Evolutionary conservation across 352 stramenopile species (phyloP), one percentile per base, ranked within the genome.

Genomic region (Peronospora belbahrii): DNA sequence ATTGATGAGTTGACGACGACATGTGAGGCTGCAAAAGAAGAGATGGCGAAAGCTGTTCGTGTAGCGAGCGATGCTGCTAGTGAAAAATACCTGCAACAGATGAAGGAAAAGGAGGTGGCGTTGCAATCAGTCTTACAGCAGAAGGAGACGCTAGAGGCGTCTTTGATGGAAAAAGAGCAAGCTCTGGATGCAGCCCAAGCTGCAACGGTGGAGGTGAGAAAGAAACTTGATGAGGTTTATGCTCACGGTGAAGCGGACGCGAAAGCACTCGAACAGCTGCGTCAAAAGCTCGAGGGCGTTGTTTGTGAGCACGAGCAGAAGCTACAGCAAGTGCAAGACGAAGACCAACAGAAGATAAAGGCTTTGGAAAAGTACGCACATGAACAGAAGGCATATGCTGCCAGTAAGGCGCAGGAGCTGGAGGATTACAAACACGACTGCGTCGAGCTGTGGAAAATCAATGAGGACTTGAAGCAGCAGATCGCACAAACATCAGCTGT

Each of bases 391-490:
- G 31, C 46, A 2, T 22, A 65, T 28, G 41, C 55, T 9, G 41
- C 46, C 14, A 48, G 72, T 36, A 65, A 82, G 49, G 70, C 53
- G 11, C 71, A 81, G 34, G 68, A 80, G 18, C 56, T 83, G 30
- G 74, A 83, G 15, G 74, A 87, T 42, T 91, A 85, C 54, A 88
- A 86, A 41, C 69, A 88, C 39, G 78, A 90, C 44, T 90, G 78
- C 15, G 70, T 81, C 28, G 67, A 85, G 52, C 48, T 90, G 25
- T 90, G 78, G 78, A 77, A 85, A 28, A 51, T 69, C 25, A 90
- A 88, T 33, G 78, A 90, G 45, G 78, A 87, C 10, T 45, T 90
- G 9, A 88, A 88, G 57, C 74, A 86, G 51, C 78, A 90, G 23
- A 56, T 88, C 11, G 72, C 65, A 7, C 55, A 76, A 13, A 59